phyloP scores from a whole-genome alignment of 1,284 basidiomycete genomes.

The Sanghuangporus baumii region DNA sequence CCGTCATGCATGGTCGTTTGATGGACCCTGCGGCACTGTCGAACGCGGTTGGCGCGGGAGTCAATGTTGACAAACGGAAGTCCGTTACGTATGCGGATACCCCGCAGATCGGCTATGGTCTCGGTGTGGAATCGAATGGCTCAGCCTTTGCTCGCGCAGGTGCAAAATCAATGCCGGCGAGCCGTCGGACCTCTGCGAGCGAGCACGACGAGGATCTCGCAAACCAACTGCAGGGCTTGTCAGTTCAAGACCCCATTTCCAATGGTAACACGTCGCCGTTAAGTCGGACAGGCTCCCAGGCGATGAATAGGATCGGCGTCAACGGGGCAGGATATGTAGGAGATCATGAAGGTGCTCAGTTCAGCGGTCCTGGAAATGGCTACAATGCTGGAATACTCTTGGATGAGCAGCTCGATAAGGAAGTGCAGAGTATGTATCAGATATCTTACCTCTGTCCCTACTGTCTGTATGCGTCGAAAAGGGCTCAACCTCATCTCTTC shows the following conservation, averaged over 20 bases:
- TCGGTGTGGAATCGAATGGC: conserved; percentile 9
- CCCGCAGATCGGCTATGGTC: conserved; percentile 33
- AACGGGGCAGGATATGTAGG: conserved; percentile 40
- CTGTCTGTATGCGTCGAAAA: conserved; percentile 1
- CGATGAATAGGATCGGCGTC: conserved; percentile 33
- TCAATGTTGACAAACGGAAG: conserved; percentile 70
- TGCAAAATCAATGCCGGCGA: conserved; percentile 85
- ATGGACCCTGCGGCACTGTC: conserved; percentile 57
- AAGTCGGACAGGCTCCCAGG: conserved; percentile 41
- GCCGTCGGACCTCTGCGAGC: conserved; percentile 75
- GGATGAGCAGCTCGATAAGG: conserved; percentile 85
- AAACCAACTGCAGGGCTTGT: conserved; percentile 64
- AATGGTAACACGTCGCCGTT: conserved; percentile 40
- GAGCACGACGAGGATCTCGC: conserved; percentile 75
- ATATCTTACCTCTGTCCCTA: conserved; percentile 5
- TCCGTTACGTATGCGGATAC: conserved; percentile 79
- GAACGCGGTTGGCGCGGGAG: conserved; percentile 46
- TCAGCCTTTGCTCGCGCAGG: conserved; percentile 25
- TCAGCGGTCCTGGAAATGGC: conserved; percentile 45
- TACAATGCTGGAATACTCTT: conserved; percentile 84
- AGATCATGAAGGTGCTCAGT: conserved; percentile 43
- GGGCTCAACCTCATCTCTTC: conserved; percentile 12
- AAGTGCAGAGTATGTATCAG: conserved; percentile 74
- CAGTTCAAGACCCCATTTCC: conserved; percentile 42
- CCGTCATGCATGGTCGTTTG: conserved; percentile 4